Base-by-base conservation (phyloP, 1,284 basidiomycete genomes). In the Ustilago tritici region DNA sequence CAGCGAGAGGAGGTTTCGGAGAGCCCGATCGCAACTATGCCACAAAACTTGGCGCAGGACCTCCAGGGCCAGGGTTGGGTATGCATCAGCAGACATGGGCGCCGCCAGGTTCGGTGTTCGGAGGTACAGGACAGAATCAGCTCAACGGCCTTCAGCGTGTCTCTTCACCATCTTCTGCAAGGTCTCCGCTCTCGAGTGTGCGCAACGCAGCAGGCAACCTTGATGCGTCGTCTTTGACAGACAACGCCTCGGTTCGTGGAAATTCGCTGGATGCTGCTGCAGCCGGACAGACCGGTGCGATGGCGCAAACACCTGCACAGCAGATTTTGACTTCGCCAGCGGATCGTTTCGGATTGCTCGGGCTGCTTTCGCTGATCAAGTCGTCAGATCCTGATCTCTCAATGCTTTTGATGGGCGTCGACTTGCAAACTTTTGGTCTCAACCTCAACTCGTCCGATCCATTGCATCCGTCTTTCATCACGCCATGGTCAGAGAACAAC, bases 301-400 rank as follows among this genome's bases (percentile, higher is more conserved):
- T 67, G 78, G 65, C 76, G 9, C 79, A 78, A 55, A 81, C 95
- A 68, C 95, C 96, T 0, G 95, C 95, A 47, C 94, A 98, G 86
- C 96, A 99, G 88, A 91, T 99, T 19, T 89, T 98, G 60, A 91
- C 93, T 79, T 94, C 93, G 61, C 94, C 96, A 0, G 96, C 95
- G 63, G 96, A 99, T 87, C 91, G 95, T 78, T 99, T 95, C 92
- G 96, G 96, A 0, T 88, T 99, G 43, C 87, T 97, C 58, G 94
- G 94, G 3, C 88, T 99, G 71, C 88, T 99, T 70, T 92, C 93
- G 66, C 91, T 95, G 89, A 95, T 98, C 87, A 95, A 95, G 88
- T 93, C 91, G 87, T 91, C 92, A 63, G 94, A 98, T 87, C 89
- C 92, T 61, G 95, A 98, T 87, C 90, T 92, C 84, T 92, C 92